These are phyloP conservation scores for Trichoderma sp. DNA, from an alignment of 2,329 filamentous ascomycete species.

Conservation along the genomic window DNA sequence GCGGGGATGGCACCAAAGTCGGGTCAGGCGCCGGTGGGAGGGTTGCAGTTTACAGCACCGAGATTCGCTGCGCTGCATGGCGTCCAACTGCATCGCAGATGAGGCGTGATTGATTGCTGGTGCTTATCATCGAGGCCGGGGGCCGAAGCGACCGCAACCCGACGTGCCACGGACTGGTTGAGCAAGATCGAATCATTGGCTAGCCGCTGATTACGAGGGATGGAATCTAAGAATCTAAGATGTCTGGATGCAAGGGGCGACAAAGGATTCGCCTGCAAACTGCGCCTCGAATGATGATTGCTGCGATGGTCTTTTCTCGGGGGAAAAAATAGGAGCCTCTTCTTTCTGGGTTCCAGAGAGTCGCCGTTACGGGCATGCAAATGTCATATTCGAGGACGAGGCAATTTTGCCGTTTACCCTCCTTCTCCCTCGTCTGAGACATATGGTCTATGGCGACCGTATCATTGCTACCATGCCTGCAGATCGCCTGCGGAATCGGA, in stretches of 20 bases:
- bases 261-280: neutral
- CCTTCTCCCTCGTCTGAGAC: neutral
- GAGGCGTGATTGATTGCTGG: neutral
- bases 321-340: no score
- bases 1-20: constrained; percentile 15
- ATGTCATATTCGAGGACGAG: neutral
- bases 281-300: neutral
- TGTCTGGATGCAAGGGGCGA: neutral
- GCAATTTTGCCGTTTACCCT: neutral
- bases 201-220: neutral
- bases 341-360: neutral
- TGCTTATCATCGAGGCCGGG: neutral
- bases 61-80: neutral
- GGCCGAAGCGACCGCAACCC: neutral
- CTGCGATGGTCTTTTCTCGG: neutral
- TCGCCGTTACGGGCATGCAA: neutral
- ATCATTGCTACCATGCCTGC: neutral
- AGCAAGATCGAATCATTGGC: neutral
- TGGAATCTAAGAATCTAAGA: constrained; percentile 3
- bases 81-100: neutral
- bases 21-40: neutral
- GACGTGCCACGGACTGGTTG: neutral
- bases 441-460: neutral
- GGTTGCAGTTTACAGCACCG: neutral
- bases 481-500: neutral